Percentiles rank a stretch among this genome's conserved stretches.
These are phyloP conservation scores for Blastomyces parvus DNA, from an alignment of 2,329 filamentous ascomycete species.

Conservation along the genomic window DNA sequence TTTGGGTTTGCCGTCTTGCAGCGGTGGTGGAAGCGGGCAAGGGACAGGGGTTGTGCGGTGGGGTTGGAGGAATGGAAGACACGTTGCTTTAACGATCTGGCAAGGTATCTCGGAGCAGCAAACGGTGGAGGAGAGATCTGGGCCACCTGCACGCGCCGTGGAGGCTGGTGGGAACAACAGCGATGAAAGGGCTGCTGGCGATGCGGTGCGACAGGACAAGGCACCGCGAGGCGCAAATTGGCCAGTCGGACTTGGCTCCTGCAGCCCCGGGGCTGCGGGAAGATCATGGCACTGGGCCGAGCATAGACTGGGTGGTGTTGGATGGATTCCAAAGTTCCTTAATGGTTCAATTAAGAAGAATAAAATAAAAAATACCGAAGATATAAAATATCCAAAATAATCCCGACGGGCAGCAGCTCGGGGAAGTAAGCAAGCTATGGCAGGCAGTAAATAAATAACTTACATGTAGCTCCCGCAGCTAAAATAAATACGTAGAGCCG, in stretches of 20 bases:
- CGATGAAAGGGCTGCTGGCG: not conserved
- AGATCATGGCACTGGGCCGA: not conserved
- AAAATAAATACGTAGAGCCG: no score
- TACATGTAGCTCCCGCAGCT: no score
- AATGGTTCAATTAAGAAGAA: not conserved
- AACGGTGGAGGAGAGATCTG: not conserved
- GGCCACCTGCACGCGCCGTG: not conserved
- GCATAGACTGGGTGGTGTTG: not conserved
- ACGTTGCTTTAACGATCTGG: slow-evolving; percentile 17
- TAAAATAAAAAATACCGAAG: not conserved
- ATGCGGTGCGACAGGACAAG: not conserved
- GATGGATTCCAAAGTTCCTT: not conserved
- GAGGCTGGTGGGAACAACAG: not conserved
- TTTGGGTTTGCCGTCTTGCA: slow-evolving; percentile 9
- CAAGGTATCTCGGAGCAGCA: not conserved
- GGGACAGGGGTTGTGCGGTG: slow-evolving; percentile 6
- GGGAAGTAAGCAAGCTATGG: no score
- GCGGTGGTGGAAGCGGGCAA: slow-evolving; percentile 11
- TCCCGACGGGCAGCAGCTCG: not conserved
- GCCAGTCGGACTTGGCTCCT: slow-evolving; percentile 4
- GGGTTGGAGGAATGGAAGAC: slow-evolving; percentile 12
- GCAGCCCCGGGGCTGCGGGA: slow-evolving; percentile 9
- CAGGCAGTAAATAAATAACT: no score
- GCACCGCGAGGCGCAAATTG: not conserved
- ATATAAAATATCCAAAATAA: not conserved